Evolutionary conservation across 768 basidiomycete species (phyloP).

Genomic region (Lepiota brunneoincarnata): DNA sequence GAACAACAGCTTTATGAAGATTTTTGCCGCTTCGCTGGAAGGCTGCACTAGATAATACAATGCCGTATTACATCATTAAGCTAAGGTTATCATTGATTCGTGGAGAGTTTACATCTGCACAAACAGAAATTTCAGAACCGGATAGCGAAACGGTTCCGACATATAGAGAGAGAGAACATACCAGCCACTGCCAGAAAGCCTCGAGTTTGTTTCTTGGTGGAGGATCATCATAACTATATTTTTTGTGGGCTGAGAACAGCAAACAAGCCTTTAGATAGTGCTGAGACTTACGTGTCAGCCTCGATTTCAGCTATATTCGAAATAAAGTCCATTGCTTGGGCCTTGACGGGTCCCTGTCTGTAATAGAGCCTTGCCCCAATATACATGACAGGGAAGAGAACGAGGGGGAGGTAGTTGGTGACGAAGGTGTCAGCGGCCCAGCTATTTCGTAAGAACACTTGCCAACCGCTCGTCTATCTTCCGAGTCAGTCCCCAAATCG

Average conservation of each 20-base stretch:
- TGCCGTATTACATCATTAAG: neutral
- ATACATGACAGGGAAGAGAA: slow-evolving; percentile 78
- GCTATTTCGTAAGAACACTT: slow-evolving; percentile 35
- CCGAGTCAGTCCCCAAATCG: neutral
- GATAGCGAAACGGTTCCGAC: slow-evolving; percentile 19
- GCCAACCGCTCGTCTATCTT: slow-evolving; percentile 41
- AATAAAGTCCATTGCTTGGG: slow-evolving; percentile 84
- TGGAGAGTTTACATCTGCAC: slow-evolving; percentile 17
- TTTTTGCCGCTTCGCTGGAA: neutral
- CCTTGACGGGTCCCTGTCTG: slow-evolving; percentile 40
- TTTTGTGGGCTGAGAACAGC: neutral
- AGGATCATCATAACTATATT: slow-evolving; percentile 56
- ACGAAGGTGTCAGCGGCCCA: slow-evolving; percentile 67
- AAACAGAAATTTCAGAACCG: slow-evolving; percentile 4
- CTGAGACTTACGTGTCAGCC: slow-evolving; percentile 47
- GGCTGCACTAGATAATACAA: neutral
- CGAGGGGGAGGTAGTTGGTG: slow-evolving; percentile 75
- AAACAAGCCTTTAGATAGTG: slow-evolving; percentile 1
- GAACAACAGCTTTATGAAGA: slow-evolving; percentile 1
- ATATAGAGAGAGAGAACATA: slow-evolving; percentile 48
- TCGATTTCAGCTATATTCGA: slow-evolving; percentile 68
- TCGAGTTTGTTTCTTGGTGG: slow-evolving; percentile 67
- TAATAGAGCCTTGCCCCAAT: slow-evolving; percentile 52
- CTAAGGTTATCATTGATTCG: neutral
- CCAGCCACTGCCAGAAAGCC: slow-evolving; percentile 78